A percentile compares a stretch with the other conserved stretches of the same genome.
These are phyloP conservation scores for Trapa bicornis DNA, from an alignment of 345 rosid species.

Conservation along the genomic window DNA sequence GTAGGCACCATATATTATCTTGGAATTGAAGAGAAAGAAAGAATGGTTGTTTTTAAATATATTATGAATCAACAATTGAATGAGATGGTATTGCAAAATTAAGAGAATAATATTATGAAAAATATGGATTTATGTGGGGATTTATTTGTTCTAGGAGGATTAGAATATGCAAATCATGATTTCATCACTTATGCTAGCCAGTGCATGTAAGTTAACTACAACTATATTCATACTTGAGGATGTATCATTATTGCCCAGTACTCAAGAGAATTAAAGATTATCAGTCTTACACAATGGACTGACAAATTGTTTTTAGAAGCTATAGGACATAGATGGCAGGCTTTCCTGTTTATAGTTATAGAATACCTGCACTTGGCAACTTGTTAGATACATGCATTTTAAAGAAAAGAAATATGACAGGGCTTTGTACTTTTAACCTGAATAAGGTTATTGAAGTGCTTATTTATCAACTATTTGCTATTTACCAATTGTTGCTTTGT, in stretches of 20 bases:
- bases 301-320: too few relatives aligned
- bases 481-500: not conserved
- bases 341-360: not conserved
- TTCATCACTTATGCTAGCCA: not conserved
- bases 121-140: not conserved
- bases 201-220: not conserved
- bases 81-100: not conserved
- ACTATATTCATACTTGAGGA: not conserved
- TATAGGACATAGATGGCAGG: not conserved
- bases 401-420: too few relatives aligned
- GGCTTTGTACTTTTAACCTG: not conserved
- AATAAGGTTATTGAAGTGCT: not conserved
- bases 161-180: not conserved
- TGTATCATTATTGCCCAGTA: not conserved
- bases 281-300: not conserved
- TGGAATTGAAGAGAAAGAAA: too few relatives aligned
- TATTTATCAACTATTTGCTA: not conserved
- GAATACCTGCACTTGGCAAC: not conserved
- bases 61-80: not conserved
- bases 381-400: not conserved
- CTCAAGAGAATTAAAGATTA: not conserved
- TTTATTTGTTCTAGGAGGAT: not conserved
- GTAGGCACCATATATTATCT: too few relatives aligned
- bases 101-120: not conserved
- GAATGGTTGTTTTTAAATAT: not conserved